Evolutionary conservation across 2,329 filamentous ascomycete genomes (phyloP), one percentile per base, ranked within the genome.

Genomic region (Colletotrichum simmondsii): DNA sequence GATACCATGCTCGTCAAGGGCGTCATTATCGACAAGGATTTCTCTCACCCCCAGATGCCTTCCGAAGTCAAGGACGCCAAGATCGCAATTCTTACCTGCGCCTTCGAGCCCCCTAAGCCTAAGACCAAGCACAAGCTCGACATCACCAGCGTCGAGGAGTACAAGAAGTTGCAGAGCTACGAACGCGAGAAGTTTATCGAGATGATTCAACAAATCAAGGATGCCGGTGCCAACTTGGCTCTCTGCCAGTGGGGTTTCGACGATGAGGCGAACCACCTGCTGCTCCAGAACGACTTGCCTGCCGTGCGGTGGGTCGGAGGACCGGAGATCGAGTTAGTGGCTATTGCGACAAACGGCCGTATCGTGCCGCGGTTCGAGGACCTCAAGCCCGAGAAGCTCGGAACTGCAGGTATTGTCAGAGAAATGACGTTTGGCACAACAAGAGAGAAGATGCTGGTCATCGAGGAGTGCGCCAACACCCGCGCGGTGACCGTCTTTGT

Each of bases 241-340:
- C 98, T 99, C 80, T 99, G 97, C 86, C 97, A 99, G 83, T 99
- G 97, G 97, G 97, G 97, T 77, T 99, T 99, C 81, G 97, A 99
- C 81, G 97, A 99, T 80, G 97, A 99, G 86, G 97, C 97, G 75
- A 99, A 99, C 87, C 97, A 99, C 84, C 87, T 99, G 73, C 90
- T 99, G 46, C 92, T 99, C 74, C 97, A 98, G 86, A 98, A 98
- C 88, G 89, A 97, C 80, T 91, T 99, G 10, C 97, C 97, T 11
- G 97, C 97, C 49, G 97, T 99, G 72, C 90, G 97, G 84, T 99
- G 97, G 97, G 97, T 99, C 54, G 97, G 97, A 77, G 97, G 97
- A 11, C 97, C 97, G 2, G 97, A 99, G 85, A 98, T 99, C 78
- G 97, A 99, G 85, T 87, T 99, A 76, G 98, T 99, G 81, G 97